Evolutionary conservation across 768 basidiomycete species (phyloP).

Genomic region (Mycena vulgaris): DNA sequence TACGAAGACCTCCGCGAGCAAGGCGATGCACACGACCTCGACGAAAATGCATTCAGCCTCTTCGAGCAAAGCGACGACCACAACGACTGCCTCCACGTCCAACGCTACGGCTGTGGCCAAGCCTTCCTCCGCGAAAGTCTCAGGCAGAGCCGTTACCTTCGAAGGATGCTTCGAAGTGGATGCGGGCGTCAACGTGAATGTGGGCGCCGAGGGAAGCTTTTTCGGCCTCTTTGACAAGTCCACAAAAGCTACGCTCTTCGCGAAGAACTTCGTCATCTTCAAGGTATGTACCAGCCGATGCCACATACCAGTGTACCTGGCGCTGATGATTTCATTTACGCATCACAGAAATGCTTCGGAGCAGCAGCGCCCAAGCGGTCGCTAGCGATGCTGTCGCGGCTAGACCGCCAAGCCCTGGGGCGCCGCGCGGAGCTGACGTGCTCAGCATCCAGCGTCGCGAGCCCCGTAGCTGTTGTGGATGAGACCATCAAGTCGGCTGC

Average conservation of each 20-base stretch:
- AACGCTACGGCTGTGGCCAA: background rate
- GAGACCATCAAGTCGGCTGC: conserved; percentile 47
- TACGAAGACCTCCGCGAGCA: background rate
- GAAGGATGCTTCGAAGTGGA: conserved; percentile 53
- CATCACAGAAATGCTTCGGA: conserved; percentile 19
- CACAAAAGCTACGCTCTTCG: conserved; percentile 46
- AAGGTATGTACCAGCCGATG: conserved; percentile 45
- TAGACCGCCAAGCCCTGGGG: background rate
- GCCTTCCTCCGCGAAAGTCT: background rate
- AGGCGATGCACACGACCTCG: conserved; percentile 11
- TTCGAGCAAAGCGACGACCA: background rate
- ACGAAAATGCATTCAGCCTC: background rate
- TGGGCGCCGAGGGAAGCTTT: conserved; percentile 57
- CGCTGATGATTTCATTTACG: background rate
- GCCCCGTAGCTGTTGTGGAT: background rate
- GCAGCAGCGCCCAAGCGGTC: conserved; percentile 7
- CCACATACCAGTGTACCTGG: background rate
- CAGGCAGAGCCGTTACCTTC: conserved; percentile 38
- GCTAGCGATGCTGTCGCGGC: background rate
- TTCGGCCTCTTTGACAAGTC: conserved; percentile 56
- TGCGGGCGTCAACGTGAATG: conserved; percentile 55
- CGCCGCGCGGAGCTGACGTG: conserved; percentile 13
- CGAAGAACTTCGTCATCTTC: conserved; percentile 51
- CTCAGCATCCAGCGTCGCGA: background rate
- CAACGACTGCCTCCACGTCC: background rate